Evolutionary conservation across 2,329 filamentous ascomycete genomes (phyloP).

Genomic region (Drechslerella dactyloides): DNA sequence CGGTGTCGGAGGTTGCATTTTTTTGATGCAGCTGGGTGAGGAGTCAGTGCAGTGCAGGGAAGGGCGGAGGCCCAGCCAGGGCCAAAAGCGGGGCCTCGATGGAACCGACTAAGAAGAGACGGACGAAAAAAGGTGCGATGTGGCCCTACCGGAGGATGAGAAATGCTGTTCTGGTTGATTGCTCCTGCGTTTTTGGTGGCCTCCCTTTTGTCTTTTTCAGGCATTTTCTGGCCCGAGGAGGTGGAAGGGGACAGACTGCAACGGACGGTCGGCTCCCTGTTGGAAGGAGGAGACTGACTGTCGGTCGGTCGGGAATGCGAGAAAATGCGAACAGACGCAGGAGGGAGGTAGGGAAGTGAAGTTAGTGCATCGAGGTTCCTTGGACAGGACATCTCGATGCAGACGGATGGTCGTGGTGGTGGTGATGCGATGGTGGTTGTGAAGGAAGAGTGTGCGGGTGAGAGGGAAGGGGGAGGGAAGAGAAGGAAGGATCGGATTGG

Average conservation of each 20-base stretch:
- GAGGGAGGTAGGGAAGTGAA: background rate
- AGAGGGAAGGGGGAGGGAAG: conserved; percentile 18
- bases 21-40: background rate
- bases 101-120: conserved; percentile 5
- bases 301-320: conserved; percentile 6
- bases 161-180: conserved; percentile 4
- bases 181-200: conserved; percentile 49
- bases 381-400: background rate
- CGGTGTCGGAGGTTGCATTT: conserved; percentile 37
- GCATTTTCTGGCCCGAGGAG: background rate
- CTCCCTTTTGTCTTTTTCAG: conserved; percentile 40
- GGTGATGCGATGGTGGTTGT: no score
- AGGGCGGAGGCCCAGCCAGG: background rate
- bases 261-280: background rate
- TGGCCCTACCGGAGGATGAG: no score
- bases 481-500: conserved; percentile 26
- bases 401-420: conserved; percentile 1
- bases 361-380: background rate
- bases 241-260: conserved; percentile 14
- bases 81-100: background rate
- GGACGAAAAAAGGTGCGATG: conserved; percentile 6
- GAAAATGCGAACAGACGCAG: background rate
- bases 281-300: background rate
- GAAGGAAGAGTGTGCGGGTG: background rate
- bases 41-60: background rate